Conservation (phyloP, 140 eudicot genomes). For the Anethum foeniculum region DNA sequence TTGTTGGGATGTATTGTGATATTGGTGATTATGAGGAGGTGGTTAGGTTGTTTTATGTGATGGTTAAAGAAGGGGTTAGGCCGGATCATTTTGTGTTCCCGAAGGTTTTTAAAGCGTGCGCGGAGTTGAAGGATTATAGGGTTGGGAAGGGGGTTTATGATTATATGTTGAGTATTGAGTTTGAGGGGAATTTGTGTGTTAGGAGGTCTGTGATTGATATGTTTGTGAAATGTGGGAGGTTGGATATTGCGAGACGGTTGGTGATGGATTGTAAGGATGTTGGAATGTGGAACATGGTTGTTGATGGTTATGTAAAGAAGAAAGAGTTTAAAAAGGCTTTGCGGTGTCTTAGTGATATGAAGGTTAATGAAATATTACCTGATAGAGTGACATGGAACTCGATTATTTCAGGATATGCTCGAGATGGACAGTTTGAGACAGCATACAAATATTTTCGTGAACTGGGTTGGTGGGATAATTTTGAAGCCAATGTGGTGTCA, state of each 20-base stretch:
- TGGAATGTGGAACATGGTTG: slow-evolving; percentile 46
- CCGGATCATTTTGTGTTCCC: slow-evolving; percentile 47
- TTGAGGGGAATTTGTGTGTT: slow-evolving; percentile 41
- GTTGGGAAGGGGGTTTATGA: slow-evolving; percentile 38
- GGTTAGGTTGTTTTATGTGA: slow-evolving; percentile 24
- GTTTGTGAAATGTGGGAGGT: slow-evolving; percentile 13
- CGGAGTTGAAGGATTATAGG: slow-evolving; percentile 31
- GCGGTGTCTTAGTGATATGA: slow-evolving; percentile 34
- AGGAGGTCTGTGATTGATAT: slow-evolving; percentile 34
- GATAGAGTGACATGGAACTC: slow-evolving; percentile 41
- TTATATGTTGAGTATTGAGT: slow-evolving; percentile 38
- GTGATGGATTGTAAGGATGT: slow-evolving; percentile 20
- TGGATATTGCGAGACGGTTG: slow-evolving; percentile 7
- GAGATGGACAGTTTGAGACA: slow-evolving; percentile 32
- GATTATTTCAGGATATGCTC: slow-evolving; percentile 39
- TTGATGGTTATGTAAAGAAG: slow-evolving; percentile 31
- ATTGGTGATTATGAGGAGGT: slow-evolving; percentile 30
- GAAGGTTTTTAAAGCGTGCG: slow-evolving; percentile 39
- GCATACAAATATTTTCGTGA: slow-evolving; percentile 30
- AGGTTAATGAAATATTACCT: slow-evolving; percentile 24
- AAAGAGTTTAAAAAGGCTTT: slow-evolving; percentile 34
- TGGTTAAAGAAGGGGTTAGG: slow-evolving; percentile 33
- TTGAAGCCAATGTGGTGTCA: slow-evolving; percentile 40
- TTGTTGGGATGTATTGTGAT: slow-evolving; percentile 25
- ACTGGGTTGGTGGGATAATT: slow-evolving; percentile 20